Conservation (phyloP, 2,329 filamentous ascomycete genomes). For the Penicillium sp. region DNA sequence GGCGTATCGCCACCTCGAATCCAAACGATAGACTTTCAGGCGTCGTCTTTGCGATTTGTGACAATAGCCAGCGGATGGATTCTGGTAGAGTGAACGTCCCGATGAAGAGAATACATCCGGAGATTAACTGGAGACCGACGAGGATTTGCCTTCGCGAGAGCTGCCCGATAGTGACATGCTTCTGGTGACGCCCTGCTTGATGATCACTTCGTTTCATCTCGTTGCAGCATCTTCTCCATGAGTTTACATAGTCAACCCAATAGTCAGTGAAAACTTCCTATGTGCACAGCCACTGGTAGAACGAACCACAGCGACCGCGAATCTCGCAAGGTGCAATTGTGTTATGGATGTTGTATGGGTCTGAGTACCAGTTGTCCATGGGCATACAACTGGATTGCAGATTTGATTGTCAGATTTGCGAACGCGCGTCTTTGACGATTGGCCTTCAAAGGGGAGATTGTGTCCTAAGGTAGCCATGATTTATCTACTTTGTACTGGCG, state of each 20-base stretch:
- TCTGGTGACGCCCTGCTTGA: conserved; percentile 48
- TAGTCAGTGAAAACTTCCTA: conserved; percentile 51
- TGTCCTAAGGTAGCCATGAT: neutral
- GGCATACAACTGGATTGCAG: neutral
- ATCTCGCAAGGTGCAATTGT: too few species aligned
- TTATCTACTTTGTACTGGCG: neutral
- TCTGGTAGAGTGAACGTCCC: conserved; percentile 60
- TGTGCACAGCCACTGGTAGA: conserved; percentile 53
- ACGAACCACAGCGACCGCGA: conserved; percentile 48
- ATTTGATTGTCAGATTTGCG: neutral
- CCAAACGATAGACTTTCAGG: conserved; percentile 37
- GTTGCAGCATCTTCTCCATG: conserved; percentile 8
- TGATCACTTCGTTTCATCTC: conserved; percentile 50
- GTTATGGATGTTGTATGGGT: too few species aligned
- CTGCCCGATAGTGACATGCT: conserved; percentile 41
- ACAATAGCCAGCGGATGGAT: conserved; percentile 59
- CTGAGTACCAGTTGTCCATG: neutral
- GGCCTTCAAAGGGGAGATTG: neutral
- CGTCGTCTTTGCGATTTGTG: conserved; percentile 35
- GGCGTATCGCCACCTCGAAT: conserved; percentile 46
- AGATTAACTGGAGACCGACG: conserved; percentile 54
- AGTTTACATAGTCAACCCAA: conserved; percentile 50
- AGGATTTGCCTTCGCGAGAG: conserved; percentile 54
- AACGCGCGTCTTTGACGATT: neutral
- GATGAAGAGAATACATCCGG: conserved; percentile 52